phyloP scores from a whole-genome alignment of 2,329 filamentous ascomycete genomes.

The Verticillium nubilum region DNA sequence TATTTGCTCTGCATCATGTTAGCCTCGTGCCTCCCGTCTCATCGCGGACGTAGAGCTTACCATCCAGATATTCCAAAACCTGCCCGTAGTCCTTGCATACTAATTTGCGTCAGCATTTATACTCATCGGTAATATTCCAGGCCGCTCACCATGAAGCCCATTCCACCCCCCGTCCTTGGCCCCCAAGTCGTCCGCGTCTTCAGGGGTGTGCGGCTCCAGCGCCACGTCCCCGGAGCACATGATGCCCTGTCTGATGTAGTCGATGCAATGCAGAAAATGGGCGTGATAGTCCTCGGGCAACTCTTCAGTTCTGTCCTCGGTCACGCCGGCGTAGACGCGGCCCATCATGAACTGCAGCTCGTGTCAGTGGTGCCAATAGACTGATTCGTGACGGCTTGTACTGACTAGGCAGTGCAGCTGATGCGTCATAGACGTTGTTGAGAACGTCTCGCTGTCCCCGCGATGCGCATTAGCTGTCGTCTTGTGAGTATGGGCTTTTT shows the following conservation, averaged over 20 bases:
- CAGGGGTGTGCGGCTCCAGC: conserved; percentile 28
- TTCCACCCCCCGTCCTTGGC: conserved; percentile 31
- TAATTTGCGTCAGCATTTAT: conserved; percentile 6
- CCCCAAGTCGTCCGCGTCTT: conserved; percentile 31
- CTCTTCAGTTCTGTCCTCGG: conserved; percentile 8
- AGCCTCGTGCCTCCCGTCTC: background rate
- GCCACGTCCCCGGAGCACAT: conserved; percentile 25
- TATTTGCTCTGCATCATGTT: conserved; percentile 13
- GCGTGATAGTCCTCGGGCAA: conserved; percentile 20
- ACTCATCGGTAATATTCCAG: background rate
- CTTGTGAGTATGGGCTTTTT: conserved; percentile 11
- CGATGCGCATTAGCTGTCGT: conserved; percentile 1
- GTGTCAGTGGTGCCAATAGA: background rate
- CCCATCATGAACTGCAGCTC: conserved; percentile 25
- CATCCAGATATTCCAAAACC: conserved; percentile 29
- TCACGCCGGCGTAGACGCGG: conserved; percentile 22
- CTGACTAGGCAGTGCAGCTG: conserved; percentile 34
- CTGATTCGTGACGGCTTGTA: background rate
- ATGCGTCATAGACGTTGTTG: conserved; percentile 34
- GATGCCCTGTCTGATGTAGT: conserved; percentile 33
- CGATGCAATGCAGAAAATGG: conserved; percentile 36
- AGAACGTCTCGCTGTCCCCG: conserved; percentile 27
- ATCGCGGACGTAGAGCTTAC: conserved; percentile 7
- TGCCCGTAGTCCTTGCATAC: conserved; percentile 32
- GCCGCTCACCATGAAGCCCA: conserved; percentile 28